These are phyloP conservation scores for Cercophora samala DNA, from an alignment of 495 filamentous ascomycete species.

Conservation along the genomic window DNA sequence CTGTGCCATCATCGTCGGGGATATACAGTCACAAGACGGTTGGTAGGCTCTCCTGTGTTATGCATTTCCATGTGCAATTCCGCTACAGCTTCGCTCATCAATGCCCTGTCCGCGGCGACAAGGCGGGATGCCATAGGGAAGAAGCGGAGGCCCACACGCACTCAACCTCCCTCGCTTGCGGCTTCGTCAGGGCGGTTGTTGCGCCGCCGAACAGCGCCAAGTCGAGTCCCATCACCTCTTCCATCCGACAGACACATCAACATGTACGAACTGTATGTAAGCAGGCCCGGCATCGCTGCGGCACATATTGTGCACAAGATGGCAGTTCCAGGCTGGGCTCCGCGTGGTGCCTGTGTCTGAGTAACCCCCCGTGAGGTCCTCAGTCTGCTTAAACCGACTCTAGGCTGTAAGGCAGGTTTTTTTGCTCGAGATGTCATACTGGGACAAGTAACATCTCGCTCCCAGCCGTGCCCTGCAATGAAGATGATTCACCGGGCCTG, in stretches of 20 bases:
- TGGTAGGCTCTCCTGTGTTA: neutral
- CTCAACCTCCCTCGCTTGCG: constrained; percentile 5
- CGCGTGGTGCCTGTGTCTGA: neutral
- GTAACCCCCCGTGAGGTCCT: neutral
- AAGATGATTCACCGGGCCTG: constrained; percentile 11
- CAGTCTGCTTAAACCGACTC: neutral
- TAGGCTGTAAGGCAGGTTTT: neutral
- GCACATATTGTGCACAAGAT: neutral
- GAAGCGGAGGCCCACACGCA: neutral
- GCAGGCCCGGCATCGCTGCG: neutral
- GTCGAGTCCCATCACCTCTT: neutral
- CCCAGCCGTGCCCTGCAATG: constrained; percentile 12
- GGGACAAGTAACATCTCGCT: neutral
- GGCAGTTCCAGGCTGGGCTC: neutral
- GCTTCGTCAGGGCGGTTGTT: constrained; percentile 2
- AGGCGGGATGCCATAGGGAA: neutral
- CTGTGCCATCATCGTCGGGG: neutral
- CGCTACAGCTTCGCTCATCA: neutral
- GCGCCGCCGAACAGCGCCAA: neutral
- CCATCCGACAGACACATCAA: neutral
- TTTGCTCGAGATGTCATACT: neutral
- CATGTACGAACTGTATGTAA: neutral
- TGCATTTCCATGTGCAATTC: neutral
- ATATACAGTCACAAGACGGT: neutral
- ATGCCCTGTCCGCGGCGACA: neutral